Conservation (phyloP, 179 eudicot species). For the Dionaea muscipula region DNA sequence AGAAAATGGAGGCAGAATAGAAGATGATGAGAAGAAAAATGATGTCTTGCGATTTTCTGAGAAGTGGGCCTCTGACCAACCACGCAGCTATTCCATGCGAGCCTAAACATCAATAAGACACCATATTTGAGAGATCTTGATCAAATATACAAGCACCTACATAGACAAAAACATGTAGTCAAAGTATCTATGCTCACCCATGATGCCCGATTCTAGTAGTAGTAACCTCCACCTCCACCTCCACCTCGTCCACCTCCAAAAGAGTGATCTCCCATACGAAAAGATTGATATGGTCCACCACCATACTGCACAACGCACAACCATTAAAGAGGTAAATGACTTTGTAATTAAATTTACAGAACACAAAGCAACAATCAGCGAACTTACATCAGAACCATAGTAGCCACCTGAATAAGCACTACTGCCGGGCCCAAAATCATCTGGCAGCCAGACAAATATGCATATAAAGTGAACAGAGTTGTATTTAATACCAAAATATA, state of each 20-base stretch:
- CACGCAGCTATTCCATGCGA: constrained; percentile 8
- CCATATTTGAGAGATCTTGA: background rate
- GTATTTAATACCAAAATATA: too few species aligned
- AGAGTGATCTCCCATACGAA: constrained; percentile 40
- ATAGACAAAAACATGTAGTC: background rate
- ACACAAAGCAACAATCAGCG: background rate
- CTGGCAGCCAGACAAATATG: constrained; percentile 15
- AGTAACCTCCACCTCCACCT: too few species aligned
- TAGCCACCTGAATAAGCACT: constrained; percentile 46
- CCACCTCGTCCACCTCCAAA: too few species aligned
- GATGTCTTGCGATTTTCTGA: constrained; percentile 18
- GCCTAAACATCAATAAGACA: constrained; percentile 16
- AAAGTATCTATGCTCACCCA: constrained; percentile 12
- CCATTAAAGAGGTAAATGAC: background rate
- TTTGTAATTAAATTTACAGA: background rate
- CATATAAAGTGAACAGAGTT: too few species aligned
- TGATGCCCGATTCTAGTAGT: constrained; percentile 29
- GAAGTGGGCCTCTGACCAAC: constrained; percentile 6
- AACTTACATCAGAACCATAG: constrained; percentile 64
- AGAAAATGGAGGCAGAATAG: background rate
- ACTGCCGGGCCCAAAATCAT: constrained; percentile 38
- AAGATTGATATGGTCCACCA: constrained; percentile 42
- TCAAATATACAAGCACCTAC: constrained; percentile 5
- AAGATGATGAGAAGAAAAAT: constrained; percentile 10
- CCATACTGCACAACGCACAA: constrained; percentile 47